These are phyloP conservation scores for Microdochium trichocladiopsis DNA, from an alignment of 2,329 filamentous ascomycete genomes.

Conservation along the genomic window DNA sequence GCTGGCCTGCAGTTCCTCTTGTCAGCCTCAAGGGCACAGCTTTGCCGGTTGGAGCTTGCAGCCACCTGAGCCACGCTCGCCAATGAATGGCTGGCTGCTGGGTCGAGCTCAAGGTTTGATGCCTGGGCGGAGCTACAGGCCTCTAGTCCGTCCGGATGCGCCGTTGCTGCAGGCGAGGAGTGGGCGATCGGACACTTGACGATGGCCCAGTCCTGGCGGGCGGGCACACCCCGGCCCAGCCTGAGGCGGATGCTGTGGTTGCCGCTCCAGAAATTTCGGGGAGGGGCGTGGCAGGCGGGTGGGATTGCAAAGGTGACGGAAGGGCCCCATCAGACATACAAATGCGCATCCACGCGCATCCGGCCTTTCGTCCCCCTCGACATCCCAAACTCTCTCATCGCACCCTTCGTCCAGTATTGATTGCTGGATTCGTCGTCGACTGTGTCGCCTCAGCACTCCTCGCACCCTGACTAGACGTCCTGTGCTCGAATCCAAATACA, in stretches of 20 bases:
- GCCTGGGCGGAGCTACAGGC: not conserved
- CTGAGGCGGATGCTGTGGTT: not conserved
- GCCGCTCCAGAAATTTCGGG: not conserved
- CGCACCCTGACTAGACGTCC: not conserved
- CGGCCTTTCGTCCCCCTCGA: not conserved
- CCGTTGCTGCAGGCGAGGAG: not conserved
- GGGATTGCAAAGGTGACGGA: not conserved
- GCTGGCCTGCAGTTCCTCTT: too few relatives aligned
- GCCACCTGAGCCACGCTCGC: too few relatives aligned
- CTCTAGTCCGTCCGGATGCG: not conserved
- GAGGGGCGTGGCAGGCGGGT: not conserved
- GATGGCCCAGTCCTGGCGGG: not conserved
- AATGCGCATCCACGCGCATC: not conserved
- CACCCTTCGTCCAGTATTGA: not conserved
- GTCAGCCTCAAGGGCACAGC: too few relatives aligned
- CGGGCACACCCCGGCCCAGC: too few relatives aligned
- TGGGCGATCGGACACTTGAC: not conserved
- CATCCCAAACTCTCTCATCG: not conserved
- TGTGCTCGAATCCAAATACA: not conserved
- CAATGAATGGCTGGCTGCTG: too few relatives aligned
- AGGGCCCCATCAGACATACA: not conserved
- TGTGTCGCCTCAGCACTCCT: not conserved
- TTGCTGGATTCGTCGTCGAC: not conserved
- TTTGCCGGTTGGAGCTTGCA: too few relatives aligned
- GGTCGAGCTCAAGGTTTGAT: not conserved